phyloP scores from a whole-genome alignment of 108 stramenopile genomes.

The Schizochytrium sp. region DNA sequence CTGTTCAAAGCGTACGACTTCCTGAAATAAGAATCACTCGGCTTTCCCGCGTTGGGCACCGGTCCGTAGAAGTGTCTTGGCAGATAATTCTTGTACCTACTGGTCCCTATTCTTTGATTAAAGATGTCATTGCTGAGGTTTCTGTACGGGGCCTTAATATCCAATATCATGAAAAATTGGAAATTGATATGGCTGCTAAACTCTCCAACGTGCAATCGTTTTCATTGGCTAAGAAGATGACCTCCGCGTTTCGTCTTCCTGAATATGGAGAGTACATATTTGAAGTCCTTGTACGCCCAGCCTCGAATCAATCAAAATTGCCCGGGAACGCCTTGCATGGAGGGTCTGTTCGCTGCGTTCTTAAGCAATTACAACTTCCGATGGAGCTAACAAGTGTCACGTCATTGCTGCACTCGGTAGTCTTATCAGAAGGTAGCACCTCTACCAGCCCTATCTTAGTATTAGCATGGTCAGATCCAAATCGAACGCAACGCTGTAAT shows the following conservation, averaged over 20 bases:
- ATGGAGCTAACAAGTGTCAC: neutral
- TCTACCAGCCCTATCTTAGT: neutral
- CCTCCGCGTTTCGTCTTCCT: neutral
- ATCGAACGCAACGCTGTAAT: neutral
- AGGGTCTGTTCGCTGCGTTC: neutral
- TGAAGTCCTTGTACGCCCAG: neutral
- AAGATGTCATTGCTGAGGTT: neutral
- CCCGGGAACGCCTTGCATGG: neutral
- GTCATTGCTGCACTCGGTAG: neutral
- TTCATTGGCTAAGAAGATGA: neutral
- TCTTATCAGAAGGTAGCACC: neutral
- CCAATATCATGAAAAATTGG: neutral
- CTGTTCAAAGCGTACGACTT: conserved; percentile 5
- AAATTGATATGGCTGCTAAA: neutral
- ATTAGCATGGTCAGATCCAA: neutral
- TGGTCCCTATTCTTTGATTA: neutral
- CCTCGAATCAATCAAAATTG: neutral
- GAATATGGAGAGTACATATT: neutral
- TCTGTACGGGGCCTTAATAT: neutral
- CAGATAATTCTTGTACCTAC: neutral
- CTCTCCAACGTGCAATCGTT: neutral
- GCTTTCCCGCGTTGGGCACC: neutral
- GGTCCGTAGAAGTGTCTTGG: neutral
- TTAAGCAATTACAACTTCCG: neutral
- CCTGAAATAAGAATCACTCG: neutral